Evolutionary conservation across 352 stramenopile species (phyloP).

Genomic region (Pythium scleroteichum): DNA sequence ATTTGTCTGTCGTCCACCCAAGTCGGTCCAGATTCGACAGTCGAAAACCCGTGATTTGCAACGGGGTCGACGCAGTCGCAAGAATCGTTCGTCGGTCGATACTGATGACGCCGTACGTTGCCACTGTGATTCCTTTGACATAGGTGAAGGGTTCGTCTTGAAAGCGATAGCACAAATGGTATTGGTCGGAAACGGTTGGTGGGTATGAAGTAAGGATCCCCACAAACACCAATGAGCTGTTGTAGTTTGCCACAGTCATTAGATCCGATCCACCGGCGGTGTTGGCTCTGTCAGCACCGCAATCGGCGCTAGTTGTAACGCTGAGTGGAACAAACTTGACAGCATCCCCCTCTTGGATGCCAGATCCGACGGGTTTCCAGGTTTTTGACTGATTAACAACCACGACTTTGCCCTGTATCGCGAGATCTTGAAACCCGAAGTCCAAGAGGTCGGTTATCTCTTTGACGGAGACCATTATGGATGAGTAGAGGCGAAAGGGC

Average conservation of each 20-base stretch:
- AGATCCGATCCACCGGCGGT: constrained; percentile 31
- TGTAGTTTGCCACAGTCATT: constrained; percentile 39
- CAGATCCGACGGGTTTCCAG: constrained; percentile 52
- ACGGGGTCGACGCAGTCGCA: constrained; percentile 39
- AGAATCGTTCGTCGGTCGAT: constrained; percentile 51
- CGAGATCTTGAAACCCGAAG: constrained; percentile 32
- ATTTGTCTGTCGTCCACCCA: constrained; percentile 47
- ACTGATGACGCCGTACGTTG: constrained; percentile 44
- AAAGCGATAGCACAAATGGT: constrained; percentile 75
- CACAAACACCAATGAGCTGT: constrained; percentile 31
- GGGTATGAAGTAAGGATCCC: constrained; percentile 45
- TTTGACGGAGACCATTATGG: constrained; percentile 50
- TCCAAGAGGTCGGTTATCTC: constrained; percentile 50
- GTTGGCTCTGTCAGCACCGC: constrained; percentile 40
- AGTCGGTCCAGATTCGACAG: constrained; percentile 49
- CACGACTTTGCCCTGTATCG: constrained; percentile 35
- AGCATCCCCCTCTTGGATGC: constrained; percentile 40
- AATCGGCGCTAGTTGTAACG: constrained; percentile 49
- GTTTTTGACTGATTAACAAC: constrained; percentile 49
- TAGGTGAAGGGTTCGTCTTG: constrained; percentile 65
- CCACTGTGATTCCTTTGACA: constrained; percentile 40
- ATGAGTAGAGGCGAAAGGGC: constrained; percentile 44
- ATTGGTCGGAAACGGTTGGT: constrained; percentile 39
- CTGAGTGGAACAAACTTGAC: constrained; percentile 60
- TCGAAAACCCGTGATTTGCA: constrained; percentile 53